phyloP scores from a whole-genome alignment of 805 yeast species.

The Candida berthetii region DNA sequence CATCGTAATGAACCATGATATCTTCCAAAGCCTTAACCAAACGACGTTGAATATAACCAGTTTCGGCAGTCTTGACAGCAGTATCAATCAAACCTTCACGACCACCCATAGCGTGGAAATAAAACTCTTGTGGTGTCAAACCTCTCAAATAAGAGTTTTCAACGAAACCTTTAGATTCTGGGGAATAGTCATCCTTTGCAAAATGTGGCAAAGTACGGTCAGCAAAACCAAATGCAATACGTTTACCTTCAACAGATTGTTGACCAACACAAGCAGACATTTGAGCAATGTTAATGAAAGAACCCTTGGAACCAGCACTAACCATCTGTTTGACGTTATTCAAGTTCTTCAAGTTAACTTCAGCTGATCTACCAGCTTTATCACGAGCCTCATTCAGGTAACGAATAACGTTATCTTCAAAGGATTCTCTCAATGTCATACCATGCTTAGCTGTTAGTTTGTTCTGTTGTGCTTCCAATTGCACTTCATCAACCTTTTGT shows the following conservation, averaged over 20 bases:
- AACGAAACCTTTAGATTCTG: conserved; percentile 97
- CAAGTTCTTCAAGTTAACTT: conserved; percentile 86
- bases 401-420: conserved; percentile 94
- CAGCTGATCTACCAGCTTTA: conserved; percentile 98
- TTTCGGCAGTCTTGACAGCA: conserved; percentile 98
- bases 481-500: conserved; percentile 89
- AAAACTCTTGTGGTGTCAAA: conserved; percentile 96
- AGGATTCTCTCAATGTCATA: conserved; percentile 98
- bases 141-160: conserved; percentile 97
- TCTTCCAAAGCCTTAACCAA: conserved; percentile 94
- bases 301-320: conserved; percentile 98
- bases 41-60: conserved; percentile 98
- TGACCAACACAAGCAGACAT: conserved; percentile 99
- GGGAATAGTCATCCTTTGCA: conserved; percentile 97
- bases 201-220: conserved; percentile 97
- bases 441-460: conserved; percentile 94
- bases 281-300: conserved; percentile 96
- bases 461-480: conserved; percentile 86
- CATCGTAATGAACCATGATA: conserved; percentile 97
- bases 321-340: conserved; percentile 99
- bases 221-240: conserved; percentile 95
- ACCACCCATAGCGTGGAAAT: conserved; percentile 99
- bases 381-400: conserved; percentile 97
- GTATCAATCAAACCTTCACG: conserved; percentile 99
- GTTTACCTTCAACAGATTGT: conserved; percentile 99